Evolutionary conservation across 176 grass and related monocot genomes (phyloP).

Genomic region (Aegilops longissima): DNA sequence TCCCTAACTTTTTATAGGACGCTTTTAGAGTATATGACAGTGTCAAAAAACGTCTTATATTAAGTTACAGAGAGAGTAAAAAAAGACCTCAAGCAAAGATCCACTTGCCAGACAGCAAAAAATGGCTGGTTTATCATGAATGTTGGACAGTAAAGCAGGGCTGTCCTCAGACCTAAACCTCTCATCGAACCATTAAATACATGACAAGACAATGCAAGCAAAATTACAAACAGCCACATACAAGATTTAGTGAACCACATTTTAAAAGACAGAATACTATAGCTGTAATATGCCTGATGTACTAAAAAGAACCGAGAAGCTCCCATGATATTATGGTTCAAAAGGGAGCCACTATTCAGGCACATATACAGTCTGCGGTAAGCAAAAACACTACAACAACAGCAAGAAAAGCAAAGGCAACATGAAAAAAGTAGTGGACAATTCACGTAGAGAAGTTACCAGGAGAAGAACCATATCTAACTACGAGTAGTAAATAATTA

Average conservation of each 20-base stretch:
- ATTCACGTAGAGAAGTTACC: not conserved
- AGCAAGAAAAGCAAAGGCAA: not conserved
- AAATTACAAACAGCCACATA: not conserved
- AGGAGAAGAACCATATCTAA: not conserved
- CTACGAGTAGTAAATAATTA: not conserved
- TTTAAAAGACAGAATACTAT: not conserved
- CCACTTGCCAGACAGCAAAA: slow-evolving; percentile 5
- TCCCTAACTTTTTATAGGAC: too few species aligned
- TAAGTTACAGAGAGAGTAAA: not conserved
- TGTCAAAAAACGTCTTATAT: too few species aligned
- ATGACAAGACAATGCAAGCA: not conserved
- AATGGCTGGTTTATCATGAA: not conserved
- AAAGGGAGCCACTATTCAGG: not conserved
- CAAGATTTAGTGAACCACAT: not conserved
- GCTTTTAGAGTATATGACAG: too few species aligned
- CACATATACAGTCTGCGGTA: not conserved
- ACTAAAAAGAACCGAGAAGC: not conserved
- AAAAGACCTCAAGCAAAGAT: not conserved
- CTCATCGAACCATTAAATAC: not conserved
- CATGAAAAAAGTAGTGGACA: not conserved
- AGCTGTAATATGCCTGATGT: not conserved
- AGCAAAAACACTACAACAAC: not conserved
- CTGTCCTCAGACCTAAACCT: not conserved
- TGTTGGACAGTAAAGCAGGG: not conserved
- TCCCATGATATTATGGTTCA: not conserved